Evolutionary conservation across 495 filamentous ascomycete genomes (phyloP), one percentile per base, ranked within the genome.

Genomic region (Penicillium chermesinum): DNA sequence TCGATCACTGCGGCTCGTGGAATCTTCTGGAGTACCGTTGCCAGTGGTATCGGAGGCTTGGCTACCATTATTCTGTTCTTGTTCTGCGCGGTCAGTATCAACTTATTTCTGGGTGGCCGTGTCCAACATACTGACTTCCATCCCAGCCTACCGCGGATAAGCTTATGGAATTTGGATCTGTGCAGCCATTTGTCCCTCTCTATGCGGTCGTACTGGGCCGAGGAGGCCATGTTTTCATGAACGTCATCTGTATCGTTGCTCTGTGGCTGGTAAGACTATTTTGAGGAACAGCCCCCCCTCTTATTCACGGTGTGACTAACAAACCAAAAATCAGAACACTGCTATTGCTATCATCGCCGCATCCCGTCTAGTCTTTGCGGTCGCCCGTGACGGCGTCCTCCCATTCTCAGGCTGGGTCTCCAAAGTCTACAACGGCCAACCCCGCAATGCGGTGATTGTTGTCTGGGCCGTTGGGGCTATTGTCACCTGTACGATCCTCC

Each of bases 371-470:
- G 74, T 78, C 57, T 80, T 77, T 59, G 76, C 76, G 30, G 74
- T 80, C 18, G 75, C 76, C 34, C 70, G 76, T 35, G 76, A 80
- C 52, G 75, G 75, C 30, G 76, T 78, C 20, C 70, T 80, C 18
- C 76, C 76, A 3, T 78, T 78, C 63, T 77, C 75, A 4, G 53
- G 70, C 49, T 80, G 75, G 75, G 75, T 80, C 19, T 72, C 73
- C 25, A 54, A 59, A n/a, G 74, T 80, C 6, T 63, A 77, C 16
- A 53, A 64, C 33, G 76, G 74, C 47, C 73, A 78, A 46, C 76
- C 76, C 2, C 73, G 67, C 38, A 78, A 80, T 53, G 76, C 76
- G 17, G 71, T 79, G 30, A 75, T 75, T 41, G 74, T 80, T 18
- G 75, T 80, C 50, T 77, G 74, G 66, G 63, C 38, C 18, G 73